Evolutionary conservation across 1,139 yeast species (phyloP), one percentile per base, ranked within the genome.

Genomic region (Candida buenavistaensis): DNA sequence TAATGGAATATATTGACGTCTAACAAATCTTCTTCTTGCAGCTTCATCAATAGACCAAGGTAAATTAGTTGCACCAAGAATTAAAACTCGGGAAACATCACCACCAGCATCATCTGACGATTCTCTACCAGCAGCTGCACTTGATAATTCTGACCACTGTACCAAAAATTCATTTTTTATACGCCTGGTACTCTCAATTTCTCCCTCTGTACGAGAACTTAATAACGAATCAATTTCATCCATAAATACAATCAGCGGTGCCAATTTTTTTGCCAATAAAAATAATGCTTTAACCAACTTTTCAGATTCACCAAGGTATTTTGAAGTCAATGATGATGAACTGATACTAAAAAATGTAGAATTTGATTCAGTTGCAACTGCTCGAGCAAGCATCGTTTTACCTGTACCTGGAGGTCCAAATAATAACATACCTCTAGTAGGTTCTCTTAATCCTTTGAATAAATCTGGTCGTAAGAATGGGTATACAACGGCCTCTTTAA

Each of bases 391-490:
- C 97, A 92, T 92, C 0, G 98, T 92, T 51, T 92, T 92, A 44
- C 98, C 98, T 0, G 98, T 92, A 13, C 98, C 98, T 0, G 98
- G 98, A 1, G 98, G 98, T 0, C 98, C 98, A 66, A 92, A 92
- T 22, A 92, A 64, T 17, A 92, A 66, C 96, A 92, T 90, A 6
- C 98, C 98, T 45, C 96, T 68, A 0, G 96, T 95, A 1, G 98
- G 98, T 57, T 92, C 97, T 47, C 98, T 71, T 39, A 92, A 66
- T 0, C 98, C 98, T 33, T 81, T 76, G 53, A 92, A 92, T 42
- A 92, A 66, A 59, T 92, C 98, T 0, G 98, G 98, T 32, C 97
- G 72, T 46, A 92, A 65, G 55, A 92, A 90, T 21, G 98, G 98
- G 57, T 92, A 90, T 12, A 92, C 97, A 5, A 92, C 98, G 0